phyloP scores from a whole-genome alignment of 2,329 filamentous ascomycete genomes.

The Epichloe hybrida region DNA sequence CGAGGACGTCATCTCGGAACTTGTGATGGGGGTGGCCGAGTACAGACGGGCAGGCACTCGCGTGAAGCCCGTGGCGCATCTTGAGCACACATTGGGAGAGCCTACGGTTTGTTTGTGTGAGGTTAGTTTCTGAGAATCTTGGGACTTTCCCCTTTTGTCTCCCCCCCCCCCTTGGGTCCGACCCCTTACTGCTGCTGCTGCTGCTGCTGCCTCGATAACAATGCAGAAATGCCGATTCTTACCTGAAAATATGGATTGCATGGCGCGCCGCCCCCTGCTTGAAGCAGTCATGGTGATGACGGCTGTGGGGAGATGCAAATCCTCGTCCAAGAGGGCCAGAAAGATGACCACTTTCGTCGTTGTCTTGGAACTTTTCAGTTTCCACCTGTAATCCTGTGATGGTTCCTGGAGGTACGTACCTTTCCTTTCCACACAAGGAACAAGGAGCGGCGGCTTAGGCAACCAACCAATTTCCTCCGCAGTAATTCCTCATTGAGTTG shows the following conservation, averaged over 20 bases:
- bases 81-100: constrained; percentile 21
- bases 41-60: constrained; percentile 21
- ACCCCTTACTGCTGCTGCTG: not conserved
- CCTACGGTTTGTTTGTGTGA: constrained; percentile 7
- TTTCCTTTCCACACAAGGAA: not conserved
- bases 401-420: constrained; percentile 1
- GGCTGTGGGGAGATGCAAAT: constrained; percentile 5
- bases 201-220: not conserved
- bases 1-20: constrained; percentile 8
- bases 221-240: constrained; percentile 12
- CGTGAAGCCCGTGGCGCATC: constrained; percentile 22
- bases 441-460: not conserved
- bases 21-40: constrained; percentile 16
- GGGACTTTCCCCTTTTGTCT: not conserved
- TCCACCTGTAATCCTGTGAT: not conserved
- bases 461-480: not conserved
- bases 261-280: constrained; percentile 41
- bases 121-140: not conserved
- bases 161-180: no score
- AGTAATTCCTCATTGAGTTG: not conserved
- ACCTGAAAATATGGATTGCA: constrained; percentile 38
- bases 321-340: not conserved
- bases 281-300: constrained; percentile 32
- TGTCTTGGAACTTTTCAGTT: constrained; percentile 12
- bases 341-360: constrained; percentile 1